Evolutionary conservation across 805 yeast genomes (phyloP).

Genomic region (Starmera dryadoides): DNA sequence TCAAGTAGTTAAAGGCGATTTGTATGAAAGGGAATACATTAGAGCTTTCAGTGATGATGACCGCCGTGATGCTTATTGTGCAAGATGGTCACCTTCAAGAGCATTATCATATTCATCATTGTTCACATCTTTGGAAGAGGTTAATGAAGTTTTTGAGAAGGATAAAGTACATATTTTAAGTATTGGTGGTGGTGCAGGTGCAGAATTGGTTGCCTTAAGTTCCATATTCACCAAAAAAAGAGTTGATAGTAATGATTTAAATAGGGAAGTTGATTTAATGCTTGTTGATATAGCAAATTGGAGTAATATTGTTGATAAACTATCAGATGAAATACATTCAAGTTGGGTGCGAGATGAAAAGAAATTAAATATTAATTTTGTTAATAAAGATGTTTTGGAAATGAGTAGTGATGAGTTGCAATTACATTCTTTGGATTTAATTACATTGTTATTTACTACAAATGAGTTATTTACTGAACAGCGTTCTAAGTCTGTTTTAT

Average conservation of each 20-base stretch:
- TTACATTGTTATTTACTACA: constrained; percentile 78
- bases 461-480: constrained; percentile 77
- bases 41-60: constrained; percentile 59
- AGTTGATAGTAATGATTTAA: constrained; percentile 14
- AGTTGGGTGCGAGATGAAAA: constrained; percentile 46
- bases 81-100: constrained; percentile 83
- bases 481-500: constrained; percentile 48
- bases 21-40: constrained; percentile 63
- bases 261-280: constrained; percentile 33
- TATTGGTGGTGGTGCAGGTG: constrained; percentile 89
- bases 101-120: constrained; percentile 68
- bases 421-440: constrained; percentile 33
- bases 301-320: constrained; percentile 42
- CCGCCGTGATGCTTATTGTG: constrained; percentile 69
- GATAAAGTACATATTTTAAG: constrained; percentile 39
- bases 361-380: constrained; percentile 25
- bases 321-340: constrained; percentile 35
- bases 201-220: constrained; percentile 60
- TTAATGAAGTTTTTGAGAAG: constrained; percentile 27
- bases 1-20: constrained; percentile 62
- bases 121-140: constrained; percentile 42
- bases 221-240: constrained; percentile 41
- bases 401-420: constrained; percentile 18
- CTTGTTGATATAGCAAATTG: constrained; percentile 79
- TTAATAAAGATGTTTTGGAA: constrained; percentile 29